A percentile compares a stretch with the other conserved stretches of the same genome.
Evolutionary conservation across 495 filamentous ascomycete species (phyloP).

Genomic region (Aspergillus asperescens): DNA sequence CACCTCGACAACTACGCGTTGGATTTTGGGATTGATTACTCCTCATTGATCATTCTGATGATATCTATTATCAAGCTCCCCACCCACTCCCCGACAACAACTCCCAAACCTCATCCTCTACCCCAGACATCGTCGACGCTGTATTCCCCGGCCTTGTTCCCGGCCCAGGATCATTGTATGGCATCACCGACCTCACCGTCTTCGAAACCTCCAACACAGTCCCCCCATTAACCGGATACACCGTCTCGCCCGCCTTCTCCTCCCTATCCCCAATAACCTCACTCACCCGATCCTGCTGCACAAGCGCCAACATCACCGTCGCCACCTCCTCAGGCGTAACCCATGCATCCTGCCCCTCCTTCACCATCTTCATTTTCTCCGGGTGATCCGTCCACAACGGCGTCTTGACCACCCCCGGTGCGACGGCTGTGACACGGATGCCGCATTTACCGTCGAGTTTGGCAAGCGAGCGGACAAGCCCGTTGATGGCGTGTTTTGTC

Average conservation of each 20-base stretch:
- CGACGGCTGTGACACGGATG: conserved; percentile 60
- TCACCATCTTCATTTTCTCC: conserved; percentile 56
- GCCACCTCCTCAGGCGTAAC: conserved; percentile 61
- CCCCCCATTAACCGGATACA: conserved; percentile 39
- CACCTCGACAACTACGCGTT: no score
- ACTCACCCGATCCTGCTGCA: conserved; percentile 46
- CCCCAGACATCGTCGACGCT: conserved; percentile 28
- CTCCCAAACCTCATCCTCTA: conserved; percentile 43
- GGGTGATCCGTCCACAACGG: conserved; percentile 65
- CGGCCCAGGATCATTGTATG: conserved; percentile 57
- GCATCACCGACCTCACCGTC: conserved; percentile 47
- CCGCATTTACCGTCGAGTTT: conserved; percentile 47
- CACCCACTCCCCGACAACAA: conserved; percentile 41
- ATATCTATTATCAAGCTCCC: conserved; percentile 28
- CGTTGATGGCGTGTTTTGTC: conserved; percentile 58
- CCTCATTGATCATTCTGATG: no score
- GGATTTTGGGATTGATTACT: no score
- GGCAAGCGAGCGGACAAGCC: conserved; percentile 52
- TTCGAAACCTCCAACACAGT: conserved; percentile 57
- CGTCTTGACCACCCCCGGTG: conserved; percentile 62
- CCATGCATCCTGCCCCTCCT: conserved; percentile 50
- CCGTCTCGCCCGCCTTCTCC: conserved; percentile 20
- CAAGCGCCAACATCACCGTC: conserved; percentile 55
- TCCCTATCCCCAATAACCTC: conserved; percentile 39
- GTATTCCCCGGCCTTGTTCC: conserved; percentile 41